A percentile compares a stretch with the other conserved stretches of the same genome.
These are phyloP conservation scores for Mucor lusitanicus DNA, from an alignment of 371 early-diverging fungal genomes.

Conservation along the genomic window DNA sequence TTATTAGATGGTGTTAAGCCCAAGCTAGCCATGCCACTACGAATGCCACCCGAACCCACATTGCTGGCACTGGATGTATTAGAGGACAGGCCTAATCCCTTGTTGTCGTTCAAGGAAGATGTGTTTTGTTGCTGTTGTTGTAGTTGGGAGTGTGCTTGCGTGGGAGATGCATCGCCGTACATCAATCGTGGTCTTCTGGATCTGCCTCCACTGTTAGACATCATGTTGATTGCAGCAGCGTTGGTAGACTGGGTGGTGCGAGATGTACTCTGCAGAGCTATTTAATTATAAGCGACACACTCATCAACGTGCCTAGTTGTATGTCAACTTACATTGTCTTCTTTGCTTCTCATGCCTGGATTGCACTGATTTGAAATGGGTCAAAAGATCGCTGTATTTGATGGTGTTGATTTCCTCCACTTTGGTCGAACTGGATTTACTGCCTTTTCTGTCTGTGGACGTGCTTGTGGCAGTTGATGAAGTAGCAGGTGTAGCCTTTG, in stretches of 20 bases:
- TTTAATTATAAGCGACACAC: not conserved
- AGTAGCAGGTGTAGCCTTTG: slow-evolving; percentile 40
- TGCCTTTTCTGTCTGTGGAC: slow-evolving; percentile 14
- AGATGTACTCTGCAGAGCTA: slow-evolving; percentile 24
- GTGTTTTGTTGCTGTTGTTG: not conserved
- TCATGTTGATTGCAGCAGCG: not conserved
- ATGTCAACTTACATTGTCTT: slow-evolving; percentile 32
- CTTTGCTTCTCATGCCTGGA: slow-evolving; percentile 59
- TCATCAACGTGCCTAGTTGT: no score
- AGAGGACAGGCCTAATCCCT: slow-evolving; percentile 13
- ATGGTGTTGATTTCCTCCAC: slow-evolving; percentile 30
- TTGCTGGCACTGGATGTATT: not conserved
- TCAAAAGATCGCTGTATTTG: slow-evolving; percentile 56
- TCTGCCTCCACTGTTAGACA: not conserved
- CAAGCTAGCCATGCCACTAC: slow-evolving; percentile 25
- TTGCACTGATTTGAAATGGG: slow-evolving; percentile 64
- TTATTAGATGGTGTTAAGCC: slow-evolving; percentile 7
- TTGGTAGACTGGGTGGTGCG: slow-evolving; percentile 3
- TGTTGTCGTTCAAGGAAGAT: not conserved
- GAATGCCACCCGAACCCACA: slow-evolving; percentile 14
- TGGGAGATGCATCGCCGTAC: slow-evolving; percentile 6
- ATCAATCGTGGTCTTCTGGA: slow-evolving; percentile 16
- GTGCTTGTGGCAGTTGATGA: slow-evolving; percentile 3
- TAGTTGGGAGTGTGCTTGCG: not conserved
- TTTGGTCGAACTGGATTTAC: slow-evolving; percentile 11